Base-by-base conservation (phyloP, 2,329 filamentous ascomycete genomes). In the Madurella mycetomatis region DNA sequence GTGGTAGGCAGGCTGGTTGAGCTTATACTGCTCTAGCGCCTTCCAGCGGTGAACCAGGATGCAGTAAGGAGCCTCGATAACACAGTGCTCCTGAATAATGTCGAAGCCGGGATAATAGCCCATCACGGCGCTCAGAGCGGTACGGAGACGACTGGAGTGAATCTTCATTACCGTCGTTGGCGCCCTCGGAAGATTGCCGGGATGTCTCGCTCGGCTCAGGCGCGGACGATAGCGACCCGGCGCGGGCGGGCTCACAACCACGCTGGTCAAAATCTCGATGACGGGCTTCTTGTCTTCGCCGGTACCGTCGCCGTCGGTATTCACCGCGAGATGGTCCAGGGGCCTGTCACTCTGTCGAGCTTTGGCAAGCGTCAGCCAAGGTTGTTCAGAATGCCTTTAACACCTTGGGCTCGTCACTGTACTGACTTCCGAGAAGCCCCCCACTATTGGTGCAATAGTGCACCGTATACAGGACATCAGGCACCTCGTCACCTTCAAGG, bases 101-200 rank as follows among this genome's bases (percentile, higher is more conserved):
- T 66, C 67, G 53, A 71, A 67, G 40, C 69, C 67, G 3, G 76
- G 76, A 57, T 79, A 79, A 59, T 78, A 80, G 19, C 66, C 68
- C 7, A 81, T 70, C 5, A 79, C 71, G 12, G 77, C 75, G 30
- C 67, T 69, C 4, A 81, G 67, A 1, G 76, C 76, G 45, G 76
- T 72, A 58, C 75, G 70, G 31, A 82, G 69, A 53, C 76, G 65
- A 31, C 64, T 55, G 1, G 76, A 79, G 57, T 75, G 67, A 43
- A 79, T 73, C 2, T 70, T 47, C 73, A 79, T 77, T 50, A 65
- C 60, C 0, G 71, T 64, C 0, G 71, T 64, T 57, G 25, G 65
- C 44, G n/a, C 25, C 18, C 9, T 45, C 41, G 15, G 43, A 46
- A 5, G 32, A 25, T 25, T n/a, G 40, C 17, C 17, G 47, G 34